Conservation (phyloP, 2,329 filamentous ascomycete genomes). For the Talaromyces rugulosus region DNA sequence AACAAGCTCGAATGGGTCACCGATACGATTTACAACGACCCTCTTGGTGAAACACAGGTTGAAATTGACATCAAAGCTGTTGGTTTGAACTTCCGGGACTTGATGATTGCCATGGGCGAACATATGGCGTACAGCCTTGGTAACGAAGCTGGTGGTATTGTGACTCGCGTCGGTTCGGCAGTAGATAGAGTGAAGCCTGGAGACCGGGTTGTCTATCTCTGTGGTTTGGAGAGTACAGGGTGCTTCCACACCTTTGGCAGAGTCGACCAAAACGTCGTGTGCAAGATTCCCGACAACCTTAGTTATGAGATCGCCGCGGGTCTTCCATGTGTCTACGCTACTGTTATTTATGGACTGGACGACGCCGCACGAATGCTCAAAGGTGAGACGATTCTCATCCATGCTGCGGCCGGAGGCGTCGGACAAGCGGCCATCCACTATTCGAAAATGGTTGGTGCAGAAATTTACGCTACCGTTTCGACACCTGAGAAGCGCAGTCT, state of each 20-base stretch:
- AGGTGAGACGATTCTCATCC: conserved; percentile 21
- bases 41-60: conserved; percentile 19
- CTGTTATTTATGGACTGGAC: conserved; percentile 17
- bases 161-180: conserved; percentile 17
- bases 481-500: conserved; percentile 18
- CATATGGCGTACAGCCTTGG: conserved; percentile 19
- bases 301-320: conserved; percentile 18
- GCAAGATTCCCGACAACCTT: conserved; percentile 16
- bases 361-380: conserved; percentile 16
- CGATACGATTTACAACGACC: conserved; percentile 15
- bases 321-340: conserved; percentile 18
- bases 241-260: conserved; percentile 17
- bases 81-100: conserved; percentile 27
- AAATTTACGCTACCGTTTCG: conserved; percentile 22
- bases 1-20: conserved; percentile 19
- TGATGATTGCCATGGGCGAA: conserved; percentile 21
- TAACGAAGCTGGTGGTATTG: conserved; percentile 23
- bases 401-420: conserved; percentile 21
- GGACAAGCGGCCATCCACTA: conserved; percentile 23
- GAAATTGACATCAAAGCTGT: conserved; percentile 25
- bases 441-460: conserved; percentile 18
- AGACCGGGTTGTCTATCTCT: conserved; percentile 16
- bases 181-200: conserved; percentile 13
- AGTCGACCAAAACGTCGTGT: conserved; percentile 9
- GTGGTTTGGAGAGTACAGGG: conserved; percentile 11